Percentiles rank a stretch among this genome's conserved stretches.
phyloP scores from a whole-genome alignment of 2,329 filamentous ascomycete species.

The Aureobasidium leucospermi region DNA sequence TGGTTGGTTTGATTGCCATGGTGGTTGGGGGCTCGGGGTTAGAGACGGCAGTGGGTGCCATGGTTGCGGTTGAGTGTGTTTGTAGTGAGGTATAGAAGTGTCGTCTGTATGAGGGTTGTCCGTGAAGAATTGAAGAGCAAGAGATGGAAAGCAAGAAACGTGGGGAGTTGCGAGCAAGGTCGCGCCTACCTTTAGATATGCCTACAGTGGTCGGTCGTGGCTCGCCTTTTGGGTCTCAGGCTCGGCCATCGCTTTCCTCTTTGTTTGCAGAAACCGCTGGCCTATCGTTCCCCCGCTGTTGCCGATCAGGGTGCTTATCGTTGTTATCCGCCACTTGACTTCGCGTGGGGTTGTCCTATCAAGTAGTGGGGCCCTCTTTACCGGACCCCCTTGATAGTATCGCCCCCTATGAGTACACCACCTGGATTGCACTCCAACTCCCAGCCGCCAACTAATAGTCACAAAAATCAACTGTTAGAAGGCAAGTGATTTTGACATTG shows the following conservation, averaged over 20 bases:
- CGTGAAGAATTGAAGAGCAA: background rate
- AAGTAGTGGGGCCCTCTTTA: background rate
- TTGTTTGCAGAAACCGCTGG: background rate
- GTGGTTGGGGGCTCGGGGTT: background rate
- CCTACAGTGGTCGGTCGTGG: background rate
- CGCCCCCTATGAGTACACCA: too few species aligned
- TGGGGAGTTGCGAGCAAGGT: background rate
- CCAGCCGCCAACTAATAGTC: too few species aligned
- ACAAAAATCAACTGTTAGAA: too few species aligned
- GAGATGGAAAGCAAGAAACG: background rate
- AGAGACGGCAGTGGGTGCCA: constrained; percentile 15
- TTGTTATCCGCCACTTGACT: background rate
- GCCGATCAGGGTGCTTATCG: background rate
- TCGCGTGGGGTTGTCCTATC: background rate
- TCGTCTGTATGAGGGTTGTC: background rate
- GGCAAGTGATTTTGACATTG: too few species aligned
- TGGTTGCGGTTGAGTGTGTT: background rate
- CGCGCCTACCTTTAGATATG: constrained; percentile 3
- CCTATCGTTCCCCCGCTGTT: background rate
- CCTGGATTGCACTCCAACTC: too few species aligned
- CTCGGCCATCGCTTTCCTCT: constrained; percentile 8
- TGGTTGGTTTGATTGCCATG: constrained; percentile 14
- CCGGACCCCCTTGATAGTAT: too few species aligned
- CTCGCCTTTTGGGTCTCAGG: background rate
- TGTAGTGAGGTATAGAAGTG: background rate